phyloP scores from a whole-genome alignment of 1,284 basidiomycete species.

The Neonothopanus nambi region DNA sequence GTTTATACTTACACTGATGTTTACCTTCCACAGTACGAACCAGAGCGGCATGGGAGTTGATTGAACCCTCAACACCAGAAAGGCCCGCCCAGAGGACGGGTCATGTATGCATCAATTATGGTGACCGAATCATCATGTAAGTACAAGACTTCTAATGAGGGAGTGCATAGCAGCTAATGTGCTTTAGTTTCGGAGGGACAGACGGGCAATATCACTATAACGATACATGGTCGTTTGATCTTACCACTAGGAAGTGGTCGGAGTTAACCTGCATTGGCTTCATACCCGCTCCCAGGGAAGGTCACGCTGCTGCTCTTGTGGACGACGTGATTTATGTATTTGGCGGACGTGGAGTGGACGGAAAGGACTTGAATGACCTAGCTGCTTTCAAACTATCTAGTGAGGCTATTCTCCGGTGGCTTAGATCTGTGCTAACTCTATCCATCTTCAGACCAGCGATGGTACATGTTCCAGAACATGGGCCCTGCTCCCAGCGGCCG shows the following conservation, averaged over 20 bases:
- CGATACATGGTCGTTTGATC: conserved; percentile 97
- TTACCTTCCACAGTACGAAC: conserved; percentile 56
- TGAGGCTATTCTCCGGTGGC: conserved; percentile 40
- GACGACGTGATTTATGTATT: conserved; percentile 99
- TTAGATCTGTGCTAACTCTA: conserved; percentile 7
- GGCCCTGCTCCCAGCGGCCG: conserved; percentile 90
- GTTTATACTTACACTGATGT: conserved; percentile 10
- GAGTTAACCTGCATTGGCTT: conserved; percentile 97
- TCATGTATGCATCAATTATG: conserved; percentile 86
- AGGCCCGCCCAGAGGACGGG: conserved; percentile 89
- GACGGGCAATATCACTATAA: conserved; percentile 99
- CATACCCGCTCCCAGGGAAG: conserved; percentile 95
- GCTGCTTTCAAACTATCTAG: conserved; percentile 97
- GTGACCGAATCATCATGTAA: conserved; percentile 86
- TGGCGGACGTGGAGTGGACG: conserved; percentile 95
- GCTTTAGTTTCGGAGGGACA: conserved; percentile 89
- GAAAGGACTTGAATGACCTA: conserved; percentile 93
- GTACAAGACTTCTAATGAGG: conserved; percentile 27
- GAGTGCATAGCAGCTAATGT: conserved; percentile 17
- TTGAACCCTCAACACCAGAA: conserved; percentile 62
- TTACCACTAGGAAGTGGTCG: conserved; percentile 81
- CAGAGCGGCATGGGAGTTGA: conserved; percentile 78
- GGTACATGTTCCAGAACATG: conserved; percentile 99
- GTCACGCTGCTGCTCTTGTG: conserved; percentile 94
- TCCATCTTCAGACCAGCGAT: conserved; percentile 59